Conservation (phyloP, 306 rosid species). For the Prunus salicina region DNA sequence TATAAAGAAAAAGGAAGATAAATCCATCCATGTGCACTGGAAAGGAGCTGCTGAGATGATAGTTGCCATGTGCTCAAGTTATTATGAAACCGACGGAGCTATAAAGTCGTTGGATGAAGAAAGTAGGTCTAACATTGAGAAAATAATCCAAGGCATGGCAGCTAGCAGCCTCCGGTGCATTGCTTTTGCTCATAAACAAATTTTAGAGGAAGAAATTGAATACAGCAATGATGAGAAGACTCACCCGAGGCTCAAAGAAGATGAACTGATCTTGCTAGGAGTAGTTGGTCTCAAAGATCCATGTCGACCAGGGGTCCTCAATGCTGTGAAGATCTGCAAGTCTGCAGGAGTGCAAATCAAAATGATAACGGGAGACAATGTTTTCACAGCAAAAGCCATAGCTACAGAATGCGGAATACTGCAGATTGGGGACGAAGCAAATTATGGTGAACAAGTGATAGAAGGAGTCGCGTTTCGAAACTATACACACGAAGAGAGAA, state of each 20-base stretch:
- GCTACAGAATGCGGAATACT: slow-evolving; percentile 88
- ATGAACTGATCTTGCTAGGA: slow-evolving; percentile 63
- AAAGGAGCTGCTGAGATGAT: slow-evolving; percentile 92
- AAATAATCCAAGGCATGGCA: slow-evolving; percentile 77
- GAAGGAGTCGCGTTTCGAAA: slow-evolving; percentile 77
- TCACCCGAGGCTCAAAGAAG: slow-evolving; percentile 35
- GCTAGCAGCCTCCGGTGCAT: slow-evolving; percentile 86
- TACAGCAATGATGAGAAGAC: slow-evolving; percentile 26
- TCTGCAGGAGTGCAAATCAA: slow-evolving; percentile 70
- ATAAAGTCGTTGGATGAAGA: slow-evolving; percentile 44
- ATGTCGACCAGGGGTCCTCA: slow-evolving; percentile 56
- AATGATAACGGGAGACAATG: slow-evolving; percentile 88
- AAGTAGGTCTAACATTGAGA: slow-evolving; percentile 35
- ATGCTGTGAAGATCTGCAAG: slow-evolving; percentile 62
- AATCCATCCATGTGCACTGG: slow-evolving; percentile 67
- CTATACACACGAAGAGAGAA: slow-evolving; percentile 61
- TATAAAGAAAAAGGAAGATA: slow-evolving; percentile 39
- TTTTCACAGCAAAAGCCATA: slow-evolving; percentile 88
- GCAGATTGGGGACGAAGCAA: slow-evolving; percentile 15
- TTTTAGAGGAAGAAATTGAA: slow-evolving; percentile 37
- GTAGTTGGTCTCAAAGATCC: slow-evolving; percentile 87
- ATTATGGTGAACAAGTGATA: slow-evolving; percentile 41
- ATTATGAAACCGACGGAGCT: slow-evolving; percentile 44
- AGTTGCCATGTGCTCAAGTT: slow-evolving; percentile 66
- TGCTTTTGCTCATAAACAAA: slow-evolving; percentile 62